Evolutionary conservation across 2,329 filamentous ascomycete species (phyloP).

Genomic region (Fulvia fulva): DNA sequence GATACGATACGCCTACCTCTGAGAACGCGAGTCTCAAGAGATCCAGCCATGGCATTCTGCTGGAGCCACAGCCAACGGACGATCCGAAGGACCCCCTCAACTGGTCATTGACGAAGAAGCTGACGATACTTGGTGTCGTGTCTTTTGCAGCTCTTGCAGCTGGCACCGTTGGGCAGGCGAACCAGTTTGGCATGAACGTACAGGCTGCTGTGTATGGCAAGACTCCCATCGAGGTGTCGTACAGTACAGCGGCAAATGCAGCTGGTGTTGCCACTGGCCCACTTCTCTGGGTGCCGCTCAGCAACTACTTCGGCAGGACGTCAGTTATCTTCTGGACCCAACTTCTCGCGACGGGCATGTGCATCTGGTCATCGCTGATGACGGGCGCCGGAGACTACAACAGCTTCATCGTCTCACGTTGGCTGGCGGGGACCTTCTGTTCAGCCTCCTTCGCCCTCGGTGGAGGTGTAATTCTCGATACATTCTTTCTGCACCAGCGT

Average conservation of each 20-base stretch:
- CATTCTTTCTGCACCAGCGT: constrained; percentile 10
- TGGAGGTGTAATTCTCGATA: constrained; percentile 4
- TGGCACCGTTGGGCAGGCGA: neutral
- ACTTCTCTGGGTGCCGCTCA: constrained; percentile 4
- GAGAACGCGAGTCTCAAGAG: neutral
- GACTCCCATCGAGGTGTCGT: constrained; percentile 1
- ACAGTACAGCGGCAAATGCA: neutral
- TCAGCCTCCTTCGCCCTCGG: constrained; percentile 1
- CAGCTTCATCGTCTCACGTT: constrained; percentile 4
- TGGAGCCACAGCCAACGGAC: constrained; percentile 21
- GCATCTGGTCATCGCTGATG: constrained; percentile 5
- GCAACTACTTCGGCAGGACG: neutral
- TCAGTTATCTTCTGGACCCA: constrained; percentile 5
- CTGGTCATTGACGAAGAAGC: constrained; percentile 35
- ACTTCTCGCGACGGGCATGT: neutral
- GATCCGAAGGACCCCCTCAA: constrained; percentile 23
- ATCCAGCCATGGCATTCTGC: constrained; percentile 3
- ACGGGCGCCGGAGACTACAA: constrained; percentile 4
- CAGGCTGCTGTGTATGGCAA: neutral
- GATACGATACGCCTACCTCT: neutral
- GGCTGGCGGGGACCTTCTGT: constrained; percentile 6
- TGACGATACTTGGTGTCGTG: constrained; percentile 38
- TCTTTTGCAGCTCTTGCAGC: neutral
- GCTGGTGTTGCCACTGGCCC: constrained; percentile 6
- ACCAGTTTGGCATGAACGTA: neutral